Evolutionary conservation across 306 rosid genomes (phyloP).

Genomic region (Argentina anserina): DNA sequence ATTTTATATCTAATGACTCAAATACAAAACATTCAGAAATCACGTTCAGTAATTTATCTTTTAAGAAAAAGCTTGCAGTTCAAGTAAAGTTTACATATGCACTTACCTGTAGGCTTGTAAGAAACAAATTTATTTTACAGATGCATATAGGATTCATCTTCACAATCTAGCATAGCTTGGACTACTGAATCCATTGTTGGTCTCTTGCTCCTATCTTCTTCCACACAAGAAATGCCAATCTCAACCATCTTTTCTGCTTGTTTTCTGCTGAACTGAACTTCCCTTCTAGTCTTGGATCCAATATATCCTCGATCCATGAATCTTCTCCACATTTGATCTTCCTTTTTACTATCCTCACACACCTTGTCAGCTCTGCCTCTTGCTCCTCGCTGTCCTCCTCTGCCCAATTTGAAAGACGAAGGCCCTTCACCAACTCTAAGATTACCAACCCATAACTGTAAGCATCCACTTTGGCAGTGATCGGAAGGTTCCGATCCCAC

Average conservation of each 20-base stretch:
- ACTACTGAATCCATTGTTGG: constrained; percentile 13
- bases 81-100: neutral
- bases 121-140: neutral
- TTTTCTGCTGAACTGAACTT: neutral
- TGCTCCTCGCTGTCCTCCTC: constrained; percentile 6
- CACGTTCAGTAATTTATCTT: neutral
- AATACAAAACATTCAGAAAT: neutral
- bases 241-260: constrained; percentile 18
- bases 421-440: constrained; percentile 42
- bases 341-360: constrained; percentile 3
- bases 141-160: neutral
- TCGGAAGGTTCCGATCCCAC: constrained; percentile 46
- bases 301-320: constrained; percentile 9
- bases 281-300: constrained; percentile 5
- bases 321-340: neutral
- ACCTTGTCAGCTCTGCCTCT: constrained; percentile 15
- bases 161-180: neutral
- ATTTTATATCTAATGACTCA: neutral
- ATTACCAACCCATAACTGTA: constrained; percentile 54
- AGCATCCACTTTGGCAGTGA: constrained; percentile 56
- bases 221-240: constrained; percentile 14
- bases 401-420: constrained; percentile 11
- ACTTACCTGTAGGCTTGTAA: neutral
- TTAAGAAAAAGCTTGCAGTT: neutral
- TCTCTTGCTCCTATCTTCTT: constrained; percentile 8